These are phyloP conservation scores for Chlamydomonas incerta DNA, from an alignment of 139 green algal species.

Conservation along the genomic window DNA sequence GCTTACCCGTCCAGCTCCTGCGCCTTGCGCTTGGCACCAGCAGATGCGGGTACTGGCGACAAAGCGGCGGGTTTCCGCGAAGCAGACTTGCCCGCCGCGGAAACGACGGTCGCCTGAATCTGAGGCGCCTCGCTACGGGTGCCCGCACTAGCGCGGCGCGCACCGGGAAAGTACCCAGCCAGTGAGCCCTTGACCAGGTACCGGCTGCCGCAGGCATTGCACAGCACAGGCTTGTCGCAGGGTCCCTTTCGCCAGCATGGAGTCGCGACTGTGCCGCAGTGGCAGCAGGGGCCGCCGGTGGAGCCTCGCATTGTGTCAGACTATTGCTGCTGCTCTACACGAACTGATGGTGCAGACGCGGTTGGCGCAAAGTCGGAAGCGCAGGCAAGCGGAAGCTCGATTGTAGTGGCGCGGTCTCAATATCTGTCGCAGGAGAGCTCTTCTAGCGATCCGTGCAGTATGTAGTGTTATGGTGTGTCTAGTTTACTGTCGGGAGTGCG, in stretches of 20 bases:
- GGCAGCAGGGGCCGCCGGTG: neutral
- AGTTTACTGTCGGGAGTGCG: too few relatives aligned
- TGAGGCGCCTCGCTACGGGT: neutral
- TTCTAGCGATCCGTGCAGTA: too few relatives aligned
- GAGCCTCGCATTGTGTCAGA: neutral
- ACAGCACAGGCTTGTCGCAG: constrained; percentile 51
- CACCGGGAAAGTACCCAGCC: constrained; percentile 41
- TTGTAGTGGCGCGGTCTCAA: too few relatives aligned
- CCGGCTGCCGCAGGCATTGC: constrained; percentile 55
- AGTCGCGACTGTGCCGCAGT: constrained; percentile 17
- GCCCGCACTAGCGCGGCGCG: neutral
- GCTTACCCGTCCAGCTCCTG: constrained; percentile 7
- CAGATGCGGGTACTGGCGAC: neutral
- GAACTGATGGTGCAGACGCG: too few relatives aligned
- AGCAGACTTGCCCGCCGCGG: neutral
- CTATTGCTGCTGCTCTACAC: neutral
- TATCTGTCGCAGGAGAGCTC: too few relatives aligned
- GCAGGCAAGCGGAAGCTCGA: too few relatives aligned
- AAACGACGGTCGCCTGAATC: neutral
- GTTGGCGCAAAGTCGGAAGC: too few relatives aligned
- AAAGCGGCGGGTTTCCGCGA: neutral
- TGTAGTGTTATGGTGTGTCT: too few relatives aligned
- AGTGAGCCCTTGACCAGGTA: constrained; percentile 52
- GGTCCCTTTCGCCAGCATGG: constrained; percentile 45
- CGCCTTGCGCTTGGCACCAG: constrained; percentile 18